These are phyloP conservation scores for Fonsecaea nubica DNA, from an alignment of 2,329 filamentous ascomycete genomes.

Conservation along the genomic window DNA sequence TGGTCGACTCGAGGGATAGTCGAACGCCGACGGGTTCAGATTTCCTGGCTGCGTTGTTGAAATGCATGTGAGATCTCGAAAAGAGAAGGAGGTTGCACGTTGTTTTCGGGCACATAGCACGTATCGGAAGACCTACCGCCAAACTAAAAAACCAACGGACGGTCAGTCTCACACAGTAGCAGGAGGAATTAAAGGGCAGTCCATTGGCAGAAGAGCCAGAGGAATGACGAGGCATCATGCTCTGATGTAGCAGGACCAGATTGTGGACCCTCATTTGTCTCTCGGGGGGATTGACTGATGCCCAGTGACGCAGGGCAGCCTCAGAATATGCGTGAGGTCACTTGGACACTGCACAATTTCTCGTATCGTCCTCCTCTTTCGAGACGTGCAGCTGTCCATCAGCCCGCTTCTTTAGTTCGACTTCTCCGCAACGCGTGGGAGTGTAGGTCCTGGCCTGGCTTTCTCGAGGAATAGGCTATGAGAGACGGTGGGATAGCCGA, in stretches of 20 bases:
- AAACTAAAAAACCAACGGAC: slow-evolving; percentile 12
- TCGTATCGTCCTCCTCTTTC: slow-evolving; percentile 9
- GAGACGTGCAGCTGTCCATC: slow-evolving; percentile 12
- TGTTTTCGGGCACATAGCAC: slow-evolving; percentile 12
- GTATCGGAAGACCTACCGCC: slow-evolving; percentile 34
- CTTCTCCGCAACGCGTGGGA: slow-evolving; percentile 12
- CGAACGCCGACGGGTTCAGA: slow-evolving; percentile 20
- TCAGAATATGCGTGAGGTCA: slow-evolving; percentile 33
- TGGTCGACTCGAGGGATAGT: slow-evolving; percentile 23
- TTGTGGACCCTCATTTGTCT: slow-evolving; percentile 23
- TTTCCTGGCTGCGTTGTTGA: slow-evolving; percentile 19
- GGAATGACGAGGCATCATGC: slow-evolving; percentile 17
- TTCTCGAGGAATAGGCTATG: slow-evolving; percentile 19
- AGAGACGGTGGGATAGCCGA: slow-evolving; percentile 11
- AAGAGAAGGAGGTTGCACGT: slow-evolving; percentile 23
- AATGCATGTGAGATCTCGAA: slow-evolving; percentile 15
- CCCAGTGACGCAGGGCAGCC: slow-evolving; percentile 28
- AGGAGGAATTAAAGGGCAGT: slow-evolving; percentile 4
- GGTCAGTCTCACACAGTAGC: slow-evolving; percentile 7
- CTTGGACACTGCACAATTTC: slow-evolving; percentile 27
- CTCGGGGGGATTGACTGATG: slow-evolving; percentile 20
- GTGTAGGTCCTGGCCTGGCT: slow-evolving; percentile 3
- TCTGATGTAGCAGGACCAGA: slow-evolving; percentile 20
- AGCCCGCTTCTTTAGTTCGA: slow-evolving; percentile 2
- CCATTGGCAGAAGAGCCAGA: slow-evolving; percentile 12